Conservation (phyloP, 495 filamentous ascomycete genomes). For the Hyaloscypha bicolor region DNA sequence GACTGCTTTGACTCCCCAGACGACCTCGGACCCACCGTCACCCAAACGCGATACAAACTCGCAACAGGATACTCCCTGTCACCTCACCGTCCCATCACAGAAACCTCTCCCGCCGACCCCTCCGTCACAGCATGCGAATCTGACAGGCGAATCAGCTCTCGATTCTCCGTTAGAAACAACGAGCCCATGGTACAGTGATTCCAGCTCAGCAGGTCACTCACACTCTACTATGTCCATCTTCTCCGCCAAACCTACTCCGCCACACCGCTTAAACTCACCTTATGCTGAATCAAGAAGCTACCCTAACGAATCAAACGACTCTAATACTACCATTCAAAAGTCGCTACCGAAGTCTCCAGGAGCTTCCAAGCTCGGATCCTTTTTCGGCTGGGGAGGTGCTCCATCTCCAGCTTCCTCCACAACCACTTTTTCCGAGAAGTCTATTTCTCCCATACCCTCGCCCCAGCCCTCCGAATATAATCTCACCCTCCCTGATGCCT, state of each 20-base stretch:
- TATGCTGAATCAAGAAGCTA: slow-evolving; percentile 30
- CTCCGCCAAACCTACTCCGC: slow-evolving; percentile 47
- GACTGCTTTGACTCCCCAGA: slow-evolving; percentile 18
- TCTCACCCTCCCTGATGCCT: slow-evolving; percentile 27
- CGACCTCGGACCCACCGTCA: slow-evolving; percentile 16
- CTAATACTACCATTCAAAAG: slow-evolving; percentile 48
- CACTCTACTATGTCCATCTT: slow-evolving; percentile 39
- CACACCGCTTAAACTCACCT: slow-evolving; percentile 47
- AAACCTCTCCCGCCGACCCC: slow-evolving; percentile 2
- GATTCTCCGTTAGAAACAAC: slow-evolving; percentile 26
- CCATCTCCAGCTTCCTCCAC: slow-evolving; percentile 44
- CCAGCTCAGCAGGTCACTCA: slow-evolving; percentile 23
- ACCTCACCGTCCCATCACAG: slow-evolving; percentile 25
- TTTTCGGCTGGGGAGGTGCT: slow-evolving; percentile 52
- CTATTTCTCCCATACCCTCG: slow-evolving; percentile 52
- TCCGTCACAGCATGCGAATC: slow-evolving; percentile 27
- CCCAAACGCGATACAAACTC: slow-evolving; percentile 19
- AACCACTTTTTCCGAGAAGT: slow-evolving; percentile 51
- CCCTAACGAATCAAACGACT: slow-evolving; percentile 32
- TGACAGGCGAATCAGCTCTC: slow-evolving; percentile 25
- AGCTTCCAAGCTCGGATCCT: slow-evolving; percentile 50
- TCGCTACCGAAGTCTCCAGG: slow-evolving; percentile 54
- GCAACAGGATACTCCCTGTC: slow-evolving; percentile 9
- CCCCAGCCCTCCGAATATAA: slow-evolving; percentile 42
- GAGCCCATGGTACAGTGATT: slow-evolving; percentile 32